These are phyloP conservation scores for Gaultheria prostrata DNA, from an alignment of 148 eudicot genomes.

Conservation along the genomic window DNA sequence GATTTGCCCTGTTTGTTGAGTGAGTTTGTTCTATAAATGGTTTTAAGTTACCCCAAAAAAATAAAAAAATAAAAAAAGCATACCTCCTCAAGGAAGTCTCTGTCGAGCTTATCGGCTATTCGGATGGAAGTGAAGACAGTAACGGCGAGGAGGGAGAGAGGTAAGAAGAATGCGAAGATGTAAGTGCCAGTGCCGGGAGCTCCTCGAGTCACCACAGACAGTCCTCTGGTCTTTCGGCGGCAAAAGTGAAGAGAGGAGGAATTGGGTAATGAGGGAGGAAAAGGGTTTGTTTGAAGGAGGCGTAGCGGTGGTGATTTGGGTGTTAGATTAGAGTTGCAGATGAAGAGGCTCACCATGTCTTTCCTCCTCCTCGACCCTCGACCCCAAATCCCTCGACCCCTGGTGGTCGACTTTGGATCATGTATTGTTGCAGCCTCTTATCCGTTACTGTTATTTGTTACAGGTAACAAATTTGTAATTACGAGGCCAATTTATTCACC, in stretches of 20 bases:
- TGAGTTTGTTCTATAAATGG: too few relatives aligned
- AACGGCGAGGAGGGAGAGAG: constrained; percentile 67
- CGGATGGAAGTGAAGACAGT: constrained; percentile 57
- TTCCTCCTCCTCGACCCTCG: neutral
- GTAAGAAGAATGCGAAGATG: constrained; percentile 65
- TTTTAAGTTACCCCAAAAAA: neutral
- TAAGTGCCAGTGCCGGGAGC: constrained; percentile 54
- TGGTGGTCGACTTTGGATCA: neutral
- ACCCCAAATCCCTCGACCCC: neutral
- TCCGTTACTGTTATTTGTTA: neutral
- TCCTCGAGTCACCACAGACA: constrained; percentile 54
- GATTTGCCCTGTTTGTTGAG: too few relatives aligned
- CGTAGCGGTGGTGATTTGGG: neutral
- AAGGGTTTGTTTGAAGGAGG: neutral
- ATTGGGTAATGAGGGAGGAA: neutral
- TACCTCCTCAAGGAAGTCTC: constrained; percentile 83
- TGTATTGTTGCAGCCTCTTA: neutral
- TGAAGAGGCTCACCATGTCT: constrained; percentile 13
- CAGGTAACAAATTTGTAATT: too few relatives aligned
- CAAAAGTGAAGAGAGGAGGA: constrained; percentile 11
- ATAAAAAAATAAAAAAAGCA: neutral
- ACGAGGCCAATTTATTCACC: too few relatives aligned
- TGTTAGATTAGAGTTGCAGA: neutral
- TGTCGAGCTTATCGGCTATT: constrained; percentile 67
- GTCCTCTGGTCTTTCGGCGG: constrained; percentile 29